Conservation (phyloP, 176 grass and related monocot species). For the Oryza meridionalis region DNA sequence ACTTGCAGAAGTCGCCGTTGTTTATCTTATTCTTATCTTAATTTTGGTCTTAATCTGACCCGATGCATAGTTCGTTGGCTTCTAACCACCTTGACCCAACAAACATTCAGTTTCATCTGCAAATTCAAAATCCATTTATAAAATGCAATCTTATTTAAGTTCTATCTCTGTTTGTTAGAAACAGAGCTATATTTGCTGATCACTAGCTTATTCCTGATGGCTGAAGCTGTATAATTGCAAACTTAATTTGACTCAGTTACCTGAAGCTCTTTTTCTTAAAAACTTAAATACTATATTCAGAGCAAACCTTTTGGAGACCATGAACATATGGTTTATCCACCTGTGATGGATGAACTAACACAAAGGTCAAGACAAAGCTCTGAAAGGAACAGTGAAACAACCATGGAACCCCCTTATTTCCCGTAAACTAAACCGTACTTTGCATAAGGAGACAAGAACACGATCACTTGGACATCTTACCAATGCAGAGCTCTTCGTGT, state of each 20-base stretch:
- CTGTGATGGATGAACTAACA: slow-evolving; percentile 2
- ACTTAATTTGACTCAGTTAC: neutral
- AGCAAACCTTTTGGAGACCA: neutral
- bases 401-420: neutral
- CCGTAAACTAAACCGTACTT: neutral
- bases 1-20: too few relatives aligned
- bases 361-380: neutral
- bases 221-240: neutral
- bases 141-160: too few relatives aligned
- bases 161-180: neutral
- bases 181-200: neutral
- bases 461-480: neutral
- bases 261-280: neutral
- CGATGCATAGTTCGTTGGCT: neutral
- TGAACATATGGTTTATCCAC: neutral
- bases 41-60: neutral
- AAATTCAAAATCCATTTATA: too few relatives aligned
- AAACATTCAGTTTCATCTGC: neutral
- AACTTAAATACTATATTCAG: neutral
- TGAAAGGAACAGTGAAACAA: slow-evolving; percentile 36
- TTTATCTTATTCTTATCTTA: too few relatives aligned
- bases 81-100: neutral
- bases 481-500: neutral
- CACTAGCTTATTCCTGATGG: neutral
- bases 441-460: neutral